Base-by-base conservation (phyloP, 225 moss, liverwort and hornwort genomes). In the Ulota crispa region DNA sequence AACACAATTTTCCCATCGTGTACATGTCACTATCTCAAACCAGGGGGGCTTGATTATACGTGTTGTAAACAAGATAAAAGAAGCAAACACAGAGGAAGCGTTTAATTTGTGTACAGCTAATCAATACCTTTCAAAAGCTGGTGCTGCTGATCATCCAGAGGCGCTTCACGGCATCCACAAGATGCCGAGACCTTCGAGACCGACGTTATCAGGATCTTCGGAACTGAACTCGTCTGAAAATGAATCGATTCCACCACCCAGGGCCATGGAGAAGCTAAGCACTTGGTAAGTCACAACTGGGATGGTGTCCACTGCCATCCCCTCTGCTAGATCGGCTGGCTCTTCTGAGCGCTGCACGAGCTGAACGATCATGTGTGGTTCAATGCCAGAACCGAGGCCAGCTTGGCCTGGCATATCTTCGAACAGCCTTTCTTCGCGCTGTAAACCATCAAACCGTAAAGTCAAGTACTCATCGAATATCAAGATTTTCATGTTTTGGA, bases 321-420 rank as follows among this genome's bases (percentile, higher is more conserved):
- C 28, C 41, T 56, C 43, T 18, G 20, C 39, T 21, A 12, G 54
- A 8, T 32, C 9, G 8, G 26, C 13, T 20, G 26, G 3, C 64
- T 26, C 27, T 23, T 68, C 79, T 43, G n/a, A 16, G 31, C 32
- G 70, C 27, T 0, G 1, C 72, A 73, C 52, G 21, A 80, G 80
- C 9, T 14, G 13, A 18, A 6, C 0, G 50, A 0, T 0, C 1
- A 0, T 53, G 63, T 9, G 2, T 2, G 0, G 0, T 15, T 26
- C 63, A 5, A 72, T 12, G 53, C 72, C 72, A 28, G 50, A 56
- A 18, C 39, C n/a, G 24, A 16, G 26, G 37, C 24, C 7, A 0
- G 7, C 20, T 43, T 75, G 80, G 1, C 34, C 70, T 7, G 21
- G 54, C 0, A 4, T 6, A 79, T 84, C 84, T 24, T 7, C 18